These are phyloP conservation scores for Epichloe scottii DNA, from an alignment of 2,329 filamentous ascomycete species.

Conservation along the genomic window DNA sequence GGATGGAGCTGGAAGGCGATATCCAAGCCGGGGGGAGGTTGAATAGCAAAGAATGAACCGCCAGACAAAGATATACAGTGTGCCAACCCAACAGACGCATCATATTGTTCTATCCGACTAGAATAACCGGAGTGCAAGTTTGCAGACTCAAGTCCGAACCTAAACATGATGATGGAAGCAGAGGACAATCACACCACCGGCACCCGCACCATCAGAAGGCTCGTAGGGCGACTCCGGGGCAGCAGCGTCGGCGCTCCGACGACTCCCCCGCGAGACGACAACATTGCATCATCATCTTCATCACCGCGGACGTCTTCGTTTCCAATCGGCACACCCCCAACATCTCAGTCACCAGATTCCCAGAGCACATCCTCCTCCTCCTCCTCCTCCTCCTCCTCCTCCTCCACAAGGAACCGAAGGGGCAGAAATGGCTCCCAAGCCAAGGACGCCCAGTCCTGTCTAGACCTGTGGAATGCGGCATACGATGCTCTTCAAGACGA, in stretches of 20 bases:
- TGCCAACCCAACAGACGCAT: not conserved
- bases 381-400: not conserved
- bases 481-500: slow-evolving; percentile 21
- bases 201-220: slow-evolving; percentile 3
- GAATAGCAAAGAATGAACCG: not conserved
- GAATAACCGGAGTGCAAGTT: not conserved
- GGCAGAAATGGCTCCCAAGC: not conserved
- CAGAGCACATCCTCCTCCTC: not conserved
- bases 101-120: too few relatives aligned
- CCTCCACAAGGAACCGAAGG: not conserved
- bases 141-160: not conserved
- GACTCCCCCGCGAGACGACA: not conserved
- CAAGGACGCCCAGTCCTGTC: slow-evolving; percentile 7
- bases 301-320: not conserved
- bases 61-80: not conserved
- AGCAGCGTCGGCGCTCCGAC: not conserved
- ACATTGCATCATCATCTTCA: not conserved
- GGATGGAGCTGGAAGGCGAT: not conserved
- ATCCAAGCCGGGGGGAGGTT: not conserved
- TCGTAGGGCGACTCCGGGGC: slow-evolving; percentile 9
- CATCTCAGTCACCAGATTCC: not conserved
- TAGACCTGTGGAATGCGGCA: slow-evolving; percentile 22
- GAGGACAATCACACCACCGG: not conserved
- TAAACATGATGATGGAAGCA: not conserved
- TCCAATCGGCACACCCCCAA: not conserved